phyloP scores from a whole-genome alignment of 495 filamentous ascomycete genomes.

The Tuber aestivum region DNA sequence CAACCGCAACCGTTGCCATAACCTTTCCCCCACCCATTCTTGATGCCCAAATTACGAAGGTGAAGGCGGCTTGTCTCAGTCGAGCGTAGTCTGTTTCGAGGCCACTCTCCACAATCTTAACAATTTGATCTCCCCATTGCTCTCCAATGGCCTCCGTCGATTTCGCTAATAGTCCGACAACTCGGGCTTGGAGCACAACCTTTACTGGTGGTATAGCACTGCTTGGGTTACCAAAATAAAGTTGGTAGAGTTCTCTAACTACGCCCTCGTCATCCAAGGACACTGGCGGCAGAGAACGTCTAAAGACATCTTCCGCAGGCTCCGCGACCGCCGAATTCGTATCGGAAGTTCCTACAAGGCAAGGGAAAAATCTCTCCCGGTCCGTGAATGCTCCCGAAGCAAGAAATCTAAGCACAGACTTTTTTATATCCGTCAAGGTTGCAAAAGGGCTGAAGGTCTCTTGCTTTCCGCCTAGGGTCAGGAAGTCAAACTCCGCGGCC shows the following conservation, averaged over 20 bases:
- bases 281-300: conserved; percentile 58
- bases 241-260: conserved; percentile 58
- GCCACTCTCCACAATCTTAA: conserved; percentile 62
- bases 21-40: conserved; percentile 59
- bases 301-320: conserved; percentile 76
- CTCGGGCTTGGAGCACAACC: conserved; percentile 64
- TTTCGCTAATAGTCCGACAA: conserved; percentile 68
- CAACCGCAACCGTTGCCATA: conserved; percentile 59
- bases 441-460: conserved; percentile 50
- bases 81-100: conserved; percentile 46
- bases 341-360: conserved; percentile 74
- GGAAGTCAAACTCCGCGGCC: conserved; percentile 64
- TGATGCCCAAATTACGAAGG: conserved; percentile 81
- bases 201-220: conserved; percentile 53
- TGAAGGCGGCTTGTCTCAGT: conserved; percentile 76
- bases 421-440: conserved; percentile 49
- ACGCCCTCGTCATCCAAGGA: conserved; percentile 65
- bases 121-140: conserved; percentile 57
- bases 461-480: conserved; percentile 59
- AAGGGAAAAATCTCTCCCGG: conserved; percentile 71
- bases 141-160: conserved; percentile 59
- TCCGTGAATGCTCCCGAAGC: conserved; percentile 79
- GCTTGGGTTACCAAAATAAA: conserved; percentile 57
- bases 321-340: conserved; percentile 72
- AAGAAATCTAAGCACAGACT: conserved; percentile 62